These are phyloP conservation scores for Takakia lepidozioides DNA, from an alignment of 225 moss, liverwort and hornwort genomes.

Conservation along the genomic window DNA sequence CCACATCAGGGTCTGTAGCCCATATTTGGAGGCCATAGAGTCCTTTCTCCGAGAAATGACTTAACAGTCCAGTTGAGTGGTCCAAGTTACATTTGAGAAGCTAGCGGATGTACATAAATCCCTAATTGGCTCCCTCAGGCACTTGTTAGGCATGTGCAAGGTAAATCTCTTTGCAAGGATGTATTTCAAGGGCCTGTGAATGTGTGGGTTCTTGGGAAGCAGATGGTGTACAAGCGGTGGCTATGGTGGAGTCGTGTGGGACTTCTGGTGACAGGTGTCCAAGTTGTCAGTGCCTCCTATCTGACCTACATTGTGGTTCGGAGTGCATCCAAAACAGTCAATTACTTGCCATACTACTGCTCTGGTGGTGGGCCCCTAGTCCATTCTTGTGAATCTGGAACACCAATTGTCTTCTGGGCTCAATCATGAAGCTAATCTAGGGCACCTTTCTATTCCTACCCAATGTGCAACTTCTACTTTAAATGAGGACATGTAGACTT, in stretches of 20 bases:
- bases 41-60: too few species aligned
- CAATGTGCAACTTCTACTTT: too few species aligned
- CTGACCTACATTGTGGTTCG: conserved; percentile 34
- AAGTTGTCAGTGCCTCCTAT: conserved; percentile 39
- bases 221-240: conserved; percentile 74
- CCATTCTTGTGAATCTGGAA: too few species aligned
- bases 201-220: conserved; percentile 5
- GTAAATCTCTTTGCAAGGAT: background rate
- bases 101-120: background rate
- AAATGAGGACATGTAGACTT: too few species aligned
- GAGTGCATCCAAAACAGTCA: conserved; percentile 25
- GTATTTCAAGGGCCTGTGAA: too few species aligned
- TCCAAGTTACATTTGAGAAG: too few species aligned
- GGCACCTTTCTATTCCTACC: too few species aligned
- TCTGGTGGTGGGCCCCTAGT: conserved; percentile 35
- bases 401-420: too few species aligned
- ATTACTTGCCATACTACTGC: conserved; percentile 21
- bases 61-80: too few species aligned
- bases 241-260: conserved; percentile 82
- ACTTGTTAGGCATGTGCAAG: background rate
- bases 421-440: too few species aligned
- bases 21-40: too few species aligned
- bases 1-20: too few species aligned
- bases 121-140: background rate
- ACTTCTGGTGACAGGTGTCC: conserved; percentile 34